phyloP scores from a whole-genome alignment of 1,284 basidiomycete species.

The Ustilago tritici region DNA sequence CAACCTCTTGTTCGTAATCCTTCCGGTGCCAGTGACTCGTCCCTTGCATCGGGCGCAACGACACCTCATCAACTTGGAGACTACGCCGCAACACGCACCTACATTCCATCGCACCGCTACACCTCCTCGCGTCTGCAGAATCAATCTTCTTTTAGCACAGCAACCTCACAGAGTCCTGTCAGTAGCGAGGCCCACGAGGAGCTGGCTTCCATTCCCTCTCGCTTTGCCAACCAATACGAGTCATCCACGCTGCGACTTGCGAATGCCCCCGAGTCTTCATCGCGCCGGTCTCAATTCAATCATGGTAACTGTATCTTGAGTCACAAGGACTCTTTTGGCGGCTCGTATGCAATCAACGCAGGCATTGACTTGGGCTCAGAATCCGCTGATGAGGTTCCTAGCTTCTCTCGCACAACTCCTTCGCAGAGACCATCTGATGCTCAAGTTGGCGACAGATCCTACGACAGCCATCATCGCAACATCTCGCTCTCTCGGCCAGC shows the following conservation, averaged over 20 bases:
- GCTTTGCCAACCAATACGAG: conserved; percentile 21
- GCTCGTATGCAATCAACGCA: conserved; percentile 27
- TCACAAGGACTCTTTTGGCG: conserved; percentile 52
- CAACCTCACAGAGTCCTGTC: conserved; percentile 27
- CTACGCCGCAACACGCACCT: conserved; percentile 27
- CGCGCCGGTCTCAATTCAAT: conserved; percentile 24
- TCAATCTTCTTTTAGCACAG: conserved; percentile 44
- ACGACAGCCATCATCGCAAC: conserved; percentile 27
- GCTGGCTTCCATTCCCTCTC: conserved; percentile 18
- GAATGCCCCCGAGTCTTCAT: conserved; percentile 14
- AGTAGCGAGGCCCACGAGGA: conserved; percentile 46
- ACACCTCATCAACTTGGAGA: conserved; percentile 38
- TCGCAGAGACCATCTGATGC: conserved; percentile 3
- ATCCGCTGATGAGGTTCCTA: conserved; percentile 22
- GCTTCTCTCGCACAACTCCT: not conserved
- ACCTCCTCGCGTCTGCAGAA: conserved; percentile 27
- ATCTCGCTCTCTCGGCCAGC: conserved; percentile 27
- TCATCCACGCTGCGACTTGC: conserved; percentile 14
- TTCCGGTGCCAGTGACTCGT: conserved; percentile 27
- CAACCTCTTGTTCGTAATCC: conserved; percentile 32
- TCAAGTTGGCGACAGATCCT: not conserved
- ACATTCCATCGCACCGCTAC: conserved; percentile 33
- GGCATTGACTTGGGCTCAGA: conserved; percentile 18
- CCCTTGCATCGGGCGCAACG: conserved; percentile 25
- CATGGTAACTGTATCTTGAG: conserved; percentile 32